Evolutionary conservation across 2,329 filamentous ascomycete species (phyloP).

Genomic region (Fusarium solani-melongenae): DNA sequence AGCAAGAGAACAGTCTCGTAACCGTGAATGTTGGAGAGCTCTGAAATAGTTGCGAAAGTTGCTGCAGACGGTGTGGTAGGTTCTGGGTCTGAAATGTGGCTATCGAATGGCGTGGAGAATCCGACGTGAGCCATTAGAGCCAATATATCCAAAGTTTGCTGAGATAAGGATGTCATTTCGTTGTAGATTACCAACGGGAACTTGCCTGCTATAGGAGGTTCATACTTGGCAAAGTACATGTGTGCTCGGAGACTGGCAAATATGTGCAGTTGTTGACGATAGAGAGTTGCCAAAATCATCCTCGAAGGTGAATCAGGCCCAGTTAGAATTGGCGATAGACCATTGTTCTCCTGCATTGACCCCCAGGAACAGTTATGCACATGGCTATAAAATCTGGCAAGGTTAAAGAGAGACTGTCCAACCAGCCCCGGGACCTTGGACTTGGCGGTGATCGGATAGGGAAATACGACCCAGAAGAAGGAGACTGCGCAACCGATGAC

Average conservation of each 20-base stretch:
- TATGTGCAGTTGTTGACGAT: not conserved
- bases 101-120: not conserved
- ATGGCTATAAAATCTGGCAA: constrained; percentile 19
- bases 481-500: constrained; percentile 16
- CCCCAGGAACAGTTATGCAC: constrained; percentile 8
- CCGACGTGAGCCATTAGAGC: not conserved
- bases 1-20: not conserved
- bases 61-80: not conserved
- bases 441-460: constrained; percentile 22
- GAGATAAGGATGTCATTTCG: not conserved
- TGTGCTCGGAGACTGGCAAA: not conserved
- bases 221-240: not conserved
- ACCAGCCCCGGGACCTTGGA: constrained; percentile 19
- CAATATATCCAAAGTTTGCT: not conserved
- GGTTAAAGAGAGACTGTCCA: constrained; percentile 11
- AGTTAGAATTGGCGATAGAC: not conserved
- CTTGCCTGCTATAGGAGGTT: not conserved
- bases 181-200: not conserved
- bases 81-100: not conserved
- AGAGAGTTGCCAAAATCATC: not conserved
- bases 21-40: not conserved
- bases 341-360: constrained; percentile 2
- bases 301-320: not conserved
- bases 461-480: constrained; percentile 27
- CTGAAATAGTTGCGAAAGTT: not conserved